These are phyloP conservation scores for Sarcodon sp. DNA, from an alignment of 768 basidiomycete species.

Conservation along the genomic window DNA sequence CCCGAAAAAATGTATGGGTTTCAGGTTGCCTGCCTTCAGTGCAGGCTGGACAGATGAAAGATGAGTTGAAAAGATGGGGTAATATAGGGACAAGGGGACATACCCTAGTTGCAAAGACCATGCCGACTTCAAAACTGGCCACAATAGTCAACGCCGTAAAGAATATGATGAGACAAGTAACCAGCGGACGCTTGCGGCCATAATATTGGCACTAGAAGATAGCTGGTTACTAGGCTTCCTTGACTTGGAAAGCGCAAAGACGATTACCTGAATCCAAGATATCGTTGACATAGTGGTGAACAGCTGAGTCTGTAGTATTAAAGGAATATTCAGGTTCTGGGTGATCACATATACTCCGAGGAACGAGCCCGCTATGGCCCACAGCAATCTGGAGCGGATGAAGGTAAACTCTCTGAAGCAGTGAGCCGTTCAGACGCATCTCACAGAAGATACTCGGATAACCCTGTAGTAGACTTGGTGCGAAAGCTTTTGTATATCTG, in stretches of 20 bases:
- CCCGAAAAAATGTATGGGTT: conserved; percentile 43
- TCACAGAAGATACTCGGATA: conserved; percentile 22
- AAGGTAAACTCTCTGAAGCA: background rate
- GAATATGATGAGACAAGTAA: conserved; percentile 21
- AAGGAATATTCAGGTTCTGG: conserved; percentile 56
- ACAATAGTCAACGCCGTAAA: conserved; percentile 26
- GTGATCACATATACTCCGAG: conserved; percentile 59
- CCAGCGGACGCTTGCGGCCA: conserved; percentile 25
- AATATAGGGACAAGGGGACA: conserved; percentile 9
- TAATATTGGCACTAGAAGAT: conserved; percentile 55
- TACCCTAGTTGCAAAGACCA: conserved; percentile 47
- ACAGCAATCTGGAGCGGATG: conserved; percentile 30
- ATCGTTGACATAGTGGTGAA: conserved; percentile 48
- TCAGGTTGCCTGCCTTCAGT: conserved; percentile 19
- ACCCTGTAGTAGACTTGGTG: conserved; percentile 51
- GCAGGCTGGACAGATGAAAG: conserved; percentile 18
- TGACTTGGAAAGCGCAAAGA: background rate
- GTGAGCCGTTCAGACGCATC: conserved; percentile 5
- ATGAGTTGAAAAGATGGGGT: background rate
- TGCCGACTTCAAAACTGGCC: conserved; percentile 44
- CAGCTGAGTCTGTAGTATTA: conserved; percentile 55
- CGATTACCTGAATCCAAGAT: conserved; percentile 52
- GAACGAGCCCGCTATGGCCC: conserved; percentile 46
- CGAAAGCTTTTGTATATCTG: conserved; percentile 66
- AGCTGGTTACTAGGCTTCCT: conserved; percentile 1